Evolutionary conservation across 805 yeast species (phyloP), one percentile per base, ranked within the genome.

Genomic region (Saturnispora serradocipensis): DNA sequence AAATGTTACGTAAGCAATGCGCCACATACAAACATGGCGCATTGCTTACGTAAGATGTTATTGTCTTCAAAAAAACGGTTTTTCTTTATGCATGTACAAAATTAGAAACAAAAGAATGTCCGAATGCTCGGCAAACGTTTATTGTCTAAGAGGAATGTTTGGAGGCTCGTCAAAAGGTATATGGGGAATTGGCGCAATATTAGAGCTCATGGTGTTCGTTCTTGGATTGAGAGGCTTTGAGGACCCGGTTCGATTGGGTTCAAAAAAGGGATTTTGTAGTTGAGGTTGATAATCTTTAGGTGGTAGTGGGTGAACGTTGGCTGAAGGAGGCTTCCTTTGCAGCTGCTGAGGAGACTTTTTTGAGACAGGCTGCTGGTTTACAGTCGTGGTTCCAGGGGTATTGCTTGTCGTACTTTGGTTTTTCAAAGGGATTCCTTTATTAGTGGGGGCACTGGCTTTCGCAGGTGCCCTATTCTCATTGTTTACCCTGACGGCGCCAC

Each of bases 101-200:
- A 36, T 11, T 16, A 30, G 22, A 36, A 36, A 36, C 20, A 36
- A 36, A 15, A 30, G 25, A 43, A 43, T 6, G 27, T 25, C 16
- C 44, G 25, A 28, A 16, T 25, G 46, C 35, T 43, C 46, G 25
- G 32, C 45, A 25, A 15, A 2, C 18, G 39, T 38, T 38, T 30
- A 34, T 11, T 15, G 24, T 43, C 35, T 43, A n/a, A 22, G 54
- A 20, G 47, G 47, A 27, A 27, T 32, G 18, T 18, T 32, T 10
- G 46, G 46, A 32, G 46, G 46, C 3, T 43, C 46, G 22, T 43
- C 46, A 27, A 43, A 43, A 4, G 46, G 46, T 27, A 43, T 25
- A n/a, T 43, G 46, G 5, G 46, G 46, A 11, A 43, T 43, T 43
- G 46, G 46, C 5, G 35, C 46, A 8, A 28, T 24, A 20, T 27